A percentile compares a stretch with the other conserved stretches of the same genome.
Conservation (phyloP, 1,139 yeast genomes). For the Kurtzmaniella quercitrusa region DNA sequence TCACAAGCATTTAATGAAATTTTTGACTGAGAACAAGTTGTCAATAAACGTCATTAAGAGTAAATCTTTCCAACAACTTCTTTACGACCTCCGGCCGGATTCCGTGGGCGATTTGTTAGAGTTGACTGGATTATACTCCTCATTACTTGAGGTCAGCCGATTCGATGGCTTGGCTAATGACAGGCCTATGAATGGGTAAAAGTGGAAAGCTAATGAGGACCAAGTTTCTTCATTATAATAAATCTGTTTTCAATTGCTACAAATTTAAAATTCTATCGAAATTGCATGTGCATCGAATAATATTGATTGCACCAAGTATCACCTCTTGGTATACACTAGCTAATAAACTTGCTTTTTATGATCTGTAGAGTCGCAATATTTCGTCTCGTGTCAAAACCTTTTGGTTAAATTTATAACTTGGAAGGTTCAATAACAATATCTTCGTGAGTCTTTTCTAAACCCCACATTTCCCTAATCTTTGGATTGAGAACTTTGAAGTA, state of each 20-base stretch:
- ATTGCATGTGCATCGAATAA: background rate
- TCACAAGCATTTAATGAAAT: slow-evolving; percentile 49
- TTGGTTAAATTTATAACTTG: too few species aligned
- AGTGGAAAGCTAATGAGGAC: too few species aligned
- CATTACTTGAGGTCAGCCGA: slow-evolving; percentile 44
- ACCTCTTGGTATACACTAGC: too few species aligned
- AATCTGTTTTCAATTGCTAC: too few species aligned
- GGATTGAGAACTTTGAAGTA: slow-evolving; percentile 10
- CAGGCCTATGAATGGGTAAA: background rate
- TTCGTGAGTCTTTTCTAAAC: slow-evolving; percentile 18
- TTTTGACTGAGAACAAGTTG: slow-evolving; percentile 49
- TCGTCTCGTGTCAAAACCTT: too few species aligned
- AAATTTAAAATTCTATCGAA: background rate
- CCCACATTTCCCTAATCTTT: slow-evolving; percentile 23
- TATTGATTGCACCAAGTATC: too few species aligned
- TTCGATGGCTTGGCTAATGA: slow-evolving; percentile 13
- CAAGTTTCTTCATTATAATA: too few species aligned
- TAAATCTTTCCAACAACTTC: slow-evolving; percentile 49
- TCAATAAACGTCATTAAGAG: slow-evolving; percentile 46
- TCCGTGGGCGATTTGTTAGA: slow-evolving; percentile 46
- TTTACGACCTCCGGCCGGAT: slow-evolving; percentile 48
- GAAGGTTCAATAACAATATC: slow-evolving; percentile 12
- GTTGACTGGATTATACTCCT: slow-evolving; percentile 41
- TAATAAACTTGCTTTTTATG: too few species aligned
- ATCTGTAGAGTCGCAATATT: too few species aligned